phyloP scores from a whole-genome alignment of 805 yeast genomes.

The Cyberlindnera amylophila region DNA sequence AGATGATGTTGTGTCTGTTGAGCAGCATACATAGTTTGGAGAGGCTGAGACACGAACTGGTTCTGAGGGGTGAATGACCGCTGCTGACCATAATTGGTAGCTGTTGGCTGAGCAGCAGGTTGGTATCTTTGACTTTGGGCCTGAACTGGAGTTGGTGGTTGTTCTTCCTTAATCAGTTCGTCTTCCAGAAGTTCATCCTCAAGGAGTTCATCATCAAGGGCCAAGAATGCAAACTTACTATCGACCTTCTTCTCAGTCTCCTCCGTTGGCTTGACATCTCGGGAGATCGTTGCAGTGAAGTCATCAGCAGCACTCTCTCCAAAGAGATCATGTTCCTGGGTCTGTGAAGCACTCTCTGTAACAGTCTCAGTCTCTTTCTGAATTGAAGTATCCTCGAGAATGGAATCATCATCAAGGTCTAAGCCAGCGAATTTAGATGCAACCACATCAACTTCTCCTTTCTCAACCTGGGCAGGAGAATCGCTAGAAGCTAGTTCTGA shows the following conservation, averaged over 20 bases:
- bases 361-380: neutral
- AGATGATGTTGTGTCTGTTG: conserved; percentile 18
- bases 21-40: neutral
- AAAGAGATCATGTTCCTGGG: neutral
- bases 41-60: neutral
- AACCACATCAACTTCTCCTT: neutral
- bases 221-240: conserved; percentile 18
- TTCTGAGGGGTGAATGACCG: neutral
- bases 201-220: conserved; percentile 17
- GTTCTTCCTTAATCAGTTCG: conserved; percentile 26
- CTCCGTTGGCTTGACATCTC: neutral
- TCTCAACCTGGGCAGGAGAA: too few relatives aligned
- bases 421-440: conserved; percentile 3
- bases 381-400: neutral
- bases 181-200: conserved; percentile 34
- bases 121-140: neutral
- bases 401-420: neutral
- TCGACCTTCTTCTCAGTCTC: neutral
- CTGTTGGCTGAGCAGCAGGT: neutral
- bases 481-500: conserved; percentile 8
- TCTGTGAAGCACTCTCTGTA: neutral
- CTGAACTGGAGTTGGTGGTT: neutral
- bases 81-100: neutral
- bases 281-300: neutral
- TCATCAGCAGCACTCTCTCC: neutral